These are phyloP conservation scores for Gigaspora rosea DNA, from an alignment of 192 early-diverging fungal genomes.

Conservation along the genomic window DNA sequence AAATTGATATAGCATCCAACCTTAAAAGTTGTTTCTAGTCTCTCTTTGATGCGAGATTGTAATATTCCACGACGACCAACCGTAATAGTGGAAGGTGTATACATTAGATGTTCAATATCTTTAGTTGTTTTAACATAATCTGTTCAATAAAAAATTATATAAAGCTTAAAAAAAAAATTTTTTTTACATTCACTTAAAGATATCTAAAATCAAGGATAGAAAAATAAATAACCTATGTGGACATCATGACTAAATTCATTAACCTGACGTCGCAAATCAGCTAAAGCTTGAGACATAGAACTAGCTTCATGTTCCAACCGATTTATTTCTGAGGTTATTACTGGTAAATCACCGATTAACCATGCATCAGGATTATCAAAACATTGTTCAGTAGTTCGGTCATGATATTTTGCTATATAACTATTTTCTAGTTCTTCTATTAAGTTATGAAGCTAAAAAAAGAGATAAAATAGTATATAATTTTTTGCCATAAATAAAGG, in stretches of 20 bases:
- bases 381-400: not conserved
- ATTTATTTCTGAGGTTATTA: not conserved
- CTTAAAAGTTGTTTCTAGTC: not conserved
- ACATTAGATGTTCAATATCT: not conserved
- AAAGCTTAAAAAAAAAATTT: not conserved
- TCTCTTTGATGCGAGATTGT: not conserved
- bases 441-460: not conserved
- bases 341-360: constrained; percentile 13
- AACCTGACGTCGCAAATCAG: not conserved
- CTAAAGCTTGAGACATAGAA: not conserved
- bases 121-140: not conserved
- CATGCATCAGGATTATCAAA: not conserved
- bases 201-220: not conserved
- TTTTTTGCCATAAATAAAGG: not conserved
- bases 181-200: not conserved
- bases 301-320: not conserved
- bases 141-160: not conserved
- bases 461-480: not conserved
- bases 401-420: constrained; percentile 3
- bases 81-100: not conserved
- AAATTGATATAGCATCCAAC: not conserved
- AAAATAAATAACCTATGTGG: not conserved
- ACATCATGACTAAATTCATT: not conserved
- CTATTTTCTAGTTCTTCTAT: not conserved
- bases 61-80: not conserved